These are phyloP conservation scores for Ilex asprella DNA, from an alignment of 257 asterid genomes.

Conservation along the genomic window DNA sequence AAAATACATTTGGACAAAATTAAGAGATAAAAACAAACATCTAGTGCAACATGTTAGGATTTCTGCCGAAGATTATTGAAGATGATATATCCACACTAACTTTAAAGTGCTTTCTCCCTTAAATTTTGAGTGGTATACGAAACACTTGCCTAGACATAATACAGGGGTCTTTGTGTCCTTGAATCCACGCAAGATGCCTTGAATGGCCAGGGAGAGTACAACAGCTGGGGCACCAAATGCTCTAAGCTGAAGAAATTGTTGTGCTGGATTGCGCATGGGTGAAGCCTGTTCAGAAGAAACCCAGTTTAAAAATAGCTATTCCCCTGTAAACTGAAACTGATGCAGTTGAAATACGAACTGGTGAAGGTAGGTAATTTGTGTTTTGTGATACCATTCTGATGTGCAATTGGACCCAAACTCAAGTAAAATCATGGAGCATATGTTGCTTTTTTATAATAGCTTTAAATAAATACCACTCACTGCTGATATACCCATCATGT, in stretches of 20 bases:
- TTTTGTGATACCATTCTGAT: too few relatives aligned
- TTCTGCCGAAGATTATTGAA: too few relatives aligned
- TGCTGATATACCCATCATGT: conserved; percentile 35
- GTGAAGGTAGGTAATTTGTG: neutral
- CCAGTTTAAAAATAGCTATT: neutral
- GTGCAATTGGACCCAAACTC: too few relatives aligned
- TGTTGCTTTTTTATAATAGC: neutral
- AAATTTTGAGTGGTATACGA: neutral
- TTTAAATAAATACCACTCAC: conserved; percentile 11
- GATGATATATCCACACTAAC: too few relatives aligned
- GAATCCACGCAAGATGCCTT: conserved; percentile 42
- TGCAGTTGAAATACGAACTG: neutral
- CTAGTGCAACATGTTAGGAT: too few relatives aligned
- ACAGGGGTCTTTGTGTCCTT: conserved; percentile 39
- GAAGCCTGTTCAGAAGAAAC: conserved; percentile 23
- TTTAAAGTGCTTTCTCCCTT: neutral
- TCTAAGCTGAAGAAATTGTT: conserved; percentile 37
- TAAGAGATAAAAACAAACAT: too few relatives aligned
- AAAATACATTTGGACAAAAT: too few relatives aligned
- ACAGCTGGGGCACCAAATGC: conserved; percentile 49
- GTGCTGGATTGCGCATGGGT: conserved; percentile 31
- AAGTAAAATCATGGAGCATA: neutral
- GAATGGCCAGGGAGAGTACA: conserved; percentile 35
- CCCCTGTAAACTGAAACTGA: neutral
- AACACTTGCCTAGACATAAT: conserved; percentile 33